Evolutionary conservation across 2,329 filamentous ascomycete genomes (phyloP), one percentile per base, ranked within the genome.

Genomic region (Ascochyta clinopodiicola): DNA sequence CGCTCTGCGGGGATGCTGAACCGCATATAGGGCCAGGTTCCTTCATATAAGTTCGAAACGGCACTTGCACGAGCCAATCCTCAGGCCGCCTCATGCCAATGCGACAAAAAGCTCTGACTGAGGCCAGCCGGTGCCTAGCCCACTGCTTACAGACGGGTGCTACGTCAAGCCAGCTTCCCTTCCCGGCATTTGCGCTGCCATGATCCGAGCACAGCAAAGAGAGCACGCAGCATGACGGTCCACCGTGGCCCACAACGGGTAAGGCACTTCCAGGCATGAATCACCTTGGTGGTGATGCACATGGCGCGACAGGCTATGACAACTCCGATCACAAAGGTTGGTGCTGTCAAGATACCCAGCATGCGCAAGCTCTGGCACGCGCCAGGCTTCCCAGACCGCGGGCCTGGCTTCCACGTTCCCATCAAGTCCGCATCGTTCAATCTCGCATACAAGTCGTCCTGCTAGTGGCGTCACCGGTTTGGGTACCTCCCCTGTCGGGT

Each of bases 21-120:
- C 65, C 71, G 73, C 71, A 69, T 76, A 76, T 77, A 72, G 70
- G 52, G n/a, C 69, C 47, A 51, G 73, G 70, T 51, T 53, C 38
- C 54, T 54, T 60, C 67, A 67, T 72, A 71, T 65, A 64, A 55
- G 67, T 69, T 72, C 75, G 71, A 77, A 76, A 76, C 74, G 68
- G 71, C 69, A 69, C 70, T 63, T 66, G 74, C 72, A 73, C 73
- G 71, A 73, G 73, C 70, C 71, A 70, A 69, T 72, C 70, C 55
- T 73, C 69, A 71, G 62, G 66, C 69, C 64, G 62, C 59, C 60
- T 67, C 19, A 70, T 71, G 69, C 70, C 64, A 66, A 73, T 75
- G 73, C 71, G 68, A 73, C 71, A 69, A 58, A 67, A 67, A 70
- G 67, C 63, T 57, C 60, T 63, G 60, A 60, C 51, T 60, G 57